A percentile compares a stretch with the other conserved stretches of the same genome.
phyloP scores from a whole-genome alignment of 2,329 filamentous ascomycete species.

The Penicillium nordicum region DNA sequence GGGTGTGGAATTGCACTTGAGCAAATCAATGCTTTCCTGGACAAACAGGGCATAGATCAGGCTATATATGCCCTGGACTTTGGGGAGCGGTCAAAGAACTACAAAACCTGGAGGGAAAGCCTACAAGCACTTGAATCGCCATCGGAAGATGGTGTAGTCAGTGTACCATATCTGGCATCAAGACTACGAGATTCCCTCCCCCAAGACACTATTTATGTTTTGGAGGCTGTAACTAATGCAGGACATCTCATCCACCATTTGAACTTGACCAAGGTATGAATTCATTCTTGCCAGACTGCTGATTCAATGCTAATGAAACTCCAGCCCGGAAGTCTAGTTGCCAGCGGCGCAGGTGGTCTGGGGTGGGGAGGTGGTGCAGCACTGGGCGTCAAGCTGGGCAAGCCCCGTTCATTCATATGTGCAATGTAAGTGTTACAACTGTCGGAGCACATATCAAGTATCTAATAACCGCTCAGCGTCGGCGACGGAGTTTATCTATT shows the following conservation, averaged over 20 bases:
- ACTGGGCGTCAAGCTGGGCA: slow-evolving; percentile 70
- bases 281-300: neutral
- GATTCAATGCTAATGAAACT: neutral
- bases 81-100: slow-evolving; percentile 3
- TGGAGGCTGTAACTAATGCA: slow-evolving; percentile 74
- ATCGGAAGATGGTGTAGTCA: slow-evolving; percentile 24
- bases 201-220: slow-evolving; percentile 64
- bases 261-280: slow-evolving; percentile 13
- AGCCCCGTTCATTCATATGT: slow-evolving; percentile 53
- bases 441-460: too few species aligned
- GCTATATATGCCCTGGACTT: slow-evolving; percentile 6
- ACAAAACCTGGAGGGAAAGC: slow-evolving; percentile 9
- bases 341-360: slow-evolving; percentile 66
- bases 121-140: slow-evolving; percentile 9
- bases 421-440: slow-evolving; percentile 42
- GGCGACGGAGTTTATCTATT: slow-evolving; percentile 66
- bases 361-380: slow-evolving; percentile 75
- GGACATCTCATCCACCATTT: slow-evolving; percentile 26
- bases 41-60: slow-evolving; percentile 1
- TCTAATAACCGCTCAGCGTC: slow-evolving; percentile 34
- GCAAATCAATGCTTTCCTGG: slow-evolving; percentile 45
- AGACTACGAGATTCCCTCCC: slow-evolving; percentile 56
- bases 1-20: slow-evolving; percentile 45
- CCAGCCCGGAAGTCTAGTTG: slow-evolving; percentile 17
- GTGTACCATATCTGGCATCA: slow-evolving; percentile 53